Percentiles rank a stretch among this genome's conserved stretches.
phyloP scores from a whole-genome alignment of 2,329 filamentous ascomycete genomes.

The Scedosporium dehoogii region DNA sequence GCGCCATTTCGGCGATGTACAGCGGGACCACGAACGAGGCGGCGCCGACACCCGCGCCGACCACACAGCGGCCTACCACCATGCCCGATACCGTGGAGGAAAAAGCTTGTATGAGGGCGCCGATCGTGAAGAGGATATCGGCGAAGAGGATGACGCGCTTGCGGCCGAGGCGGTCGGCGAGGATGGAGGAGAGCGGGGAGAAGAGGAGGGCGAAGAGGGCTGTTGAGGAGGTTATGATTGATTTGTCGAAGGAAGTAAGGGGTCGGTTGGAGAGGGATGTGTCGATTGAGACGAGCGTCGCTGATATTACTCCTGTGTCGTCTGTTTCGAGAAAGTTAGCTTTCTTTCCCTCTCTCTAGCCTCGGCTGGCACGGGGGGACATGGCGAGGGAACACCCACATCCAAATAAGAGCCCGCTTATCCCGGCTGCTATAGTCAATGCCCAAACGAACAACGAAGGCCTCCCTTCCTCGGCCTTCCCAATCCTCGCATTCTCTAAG shows the following conservation, averaged over 20 bases:
- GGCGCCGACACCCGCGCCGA: conserved; percentile 64
- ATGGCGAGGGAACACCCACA: conserved; percentile 33
- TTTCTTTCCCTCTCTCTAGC: too few species aligned
- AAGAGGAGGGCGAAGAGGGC: conserved; percentile 55
- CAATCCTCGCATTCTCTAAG: not conserved
- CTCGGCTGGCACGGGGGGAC: not conserved
- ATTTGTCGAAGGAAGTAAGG: conserved; percentile 56
- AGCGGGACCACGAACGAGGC: conserved; percentile 77
- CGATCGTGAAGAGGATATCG: conserved; percentile 57
- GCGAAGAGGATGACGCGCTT: conserved; percentile 54
- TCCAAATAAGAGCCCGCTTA: conserved; percentile 59
- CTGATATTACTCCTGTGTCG: conserved; percentile 60
- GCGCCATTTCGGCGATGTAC: conserved; percentile 81
- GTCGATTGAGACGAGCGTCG: conserved; percentile 55
- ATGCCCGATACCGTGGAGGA: conserved; percentile 50
- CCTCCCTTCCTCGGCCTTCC: not conserved
- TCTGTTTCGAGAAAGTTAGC: conserved; percentile 26
- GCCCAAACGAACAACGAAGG: conserved; percentile 48
- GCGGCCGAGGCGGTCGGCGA: conserved; percentile 53
- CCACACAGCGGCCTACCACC: conserved; percentile 57
- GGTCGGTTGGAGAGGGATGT: conserved; percentile 45
- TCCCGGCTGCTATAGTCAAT: conserved; percentile 54
- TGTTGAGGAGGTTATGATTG: conserved; percentile 60
- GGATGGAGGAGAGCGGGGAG: conserved; percentile 53
- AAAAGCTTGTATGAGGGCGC: conserved; percentile 55